Base-by-base conservation (phyloP, 2,329 filamentous ascomycete genomes). In the Rutstroemia sp. region DNA sequence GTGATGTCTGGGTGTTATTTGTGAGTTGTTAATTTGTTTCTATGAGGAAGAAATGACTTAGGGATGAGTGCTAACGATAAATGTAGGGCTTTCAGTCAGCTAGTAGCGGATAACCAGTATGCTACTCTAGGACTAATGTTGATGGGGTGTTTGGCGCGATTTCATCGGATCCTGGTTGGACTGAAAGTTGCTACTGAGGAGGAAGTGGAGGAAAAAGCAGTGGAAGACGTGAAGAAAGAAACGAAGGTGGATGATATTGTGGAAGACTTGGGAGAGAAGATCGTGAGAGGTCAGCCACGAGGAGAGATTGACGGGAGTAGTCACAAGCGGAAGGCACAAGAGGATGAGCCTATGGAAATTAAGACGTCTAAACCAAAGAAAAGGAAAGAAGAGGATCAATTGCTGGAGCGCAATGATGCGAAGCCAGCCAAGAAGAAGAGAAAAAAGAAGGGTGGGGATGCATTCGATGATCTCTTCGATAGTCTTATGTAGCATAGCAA, bases 401-500 rank as follows among this genome's bases (percentile, higher is more conserved):
- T 6, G 57, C 14, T 14, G 7, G 50, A 57, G 19, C 2, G 39
- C 39, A 51, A 49, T n/a, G 12, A 4, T 12, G 30, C 6, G 50
- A 60, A 61, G 48, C 51, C 59, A 56, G 75, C 71, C 58, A 81
- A 76, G 67, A 83, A 80, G 70, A 81, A 76, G 67, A 83, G 80
- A 70, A 83, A 79, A 64, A 79, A 76, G 64, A 78, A 77, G 56
- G 80, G 75, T 61, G 79, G 75, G 5, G 82, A 91, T 67, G 86
- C 81, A 44, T 87, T 92, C 55, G 88, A 91, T 60, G 83, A 84
- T 66, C 71, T 92, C 23, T 94, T 94, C 66, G 78, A 77, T 52
- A 79, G 79, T 9, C 70, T 89, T 9, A 64, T 80, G 44, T 79
- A 60, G 23, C 21, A 23, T 3, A 7, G 21, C 8, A 9, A 25